phyloP scores from a whole-genome alignment of 192 early-diverging fungal species.

The Piromyces finnis region DNA sequence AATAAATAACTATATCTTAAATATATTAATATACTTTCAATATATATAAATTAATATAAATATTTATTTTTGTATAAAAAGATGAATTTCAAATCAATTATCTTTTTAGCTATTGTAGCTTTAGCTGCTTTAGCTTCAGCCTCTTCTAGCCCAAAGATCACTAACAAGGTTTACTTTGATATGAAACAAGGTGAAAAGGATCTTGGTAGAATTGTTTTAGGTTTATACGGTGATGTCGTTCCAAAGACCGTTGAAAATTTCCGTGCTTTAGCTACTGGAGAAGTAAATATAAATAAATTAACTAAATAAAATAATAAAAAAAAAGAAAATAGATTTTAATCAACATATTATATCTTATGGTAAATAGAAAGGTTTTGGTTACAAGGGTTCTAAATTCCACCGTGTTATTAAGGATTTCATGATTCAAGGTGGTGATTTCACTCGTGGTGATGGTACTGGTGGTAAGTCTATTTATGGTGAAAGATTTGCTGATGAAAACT shows the following conservation, averaged over 20 bases:
- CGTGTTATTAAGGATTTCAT: conserved; percentile 19
- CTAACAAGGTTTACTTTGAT: conserved; percentile 68
- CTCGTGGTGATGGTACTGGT: conserved; percentile 21
- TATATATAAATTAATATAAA: too few species aligned
- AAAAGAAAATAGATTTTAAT: too few species aligned
- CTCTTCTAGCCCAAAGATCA: conserved; percentile 21
- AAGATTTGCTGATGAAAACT: conserved; percentile 79
- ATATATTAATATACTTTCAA: too few species aligned
- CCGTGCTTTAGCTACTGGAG: not conserved
- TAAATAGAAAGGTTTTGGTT: conserved; percentile 12
- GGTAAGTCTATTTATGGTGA: conserved; percentile 77
- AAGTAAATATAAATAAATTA: not conserved
- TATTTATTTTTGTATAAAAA: too few species aligned
- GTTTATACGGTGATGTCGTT: conserved; percentile 22
- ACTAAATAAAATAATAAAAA: too few species aligned
- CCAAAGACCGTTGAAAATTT: not conserved
- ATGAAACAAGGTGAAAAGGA: conserved; percentile 56
- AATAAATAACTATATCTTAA: too few species aligned
- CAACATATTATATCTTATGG: too few species aligned
- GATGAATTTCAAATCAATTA: conserved; percentile 1
- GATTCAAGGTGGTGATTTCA: not conserved
- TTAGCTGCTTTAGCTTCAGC: conserved; percentile 15
- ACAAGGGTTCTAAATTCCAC: conserved; percentile 24
- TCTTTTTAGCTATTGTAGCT: conserved; percentile 7
- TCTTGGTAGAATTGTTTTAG: conserved; percentile 31